A percentile compares a stretch with the other conserved stretches of the same genome.
Conservation (phyloP, 345 rosid species). For the Ricinus communis region DNA sequence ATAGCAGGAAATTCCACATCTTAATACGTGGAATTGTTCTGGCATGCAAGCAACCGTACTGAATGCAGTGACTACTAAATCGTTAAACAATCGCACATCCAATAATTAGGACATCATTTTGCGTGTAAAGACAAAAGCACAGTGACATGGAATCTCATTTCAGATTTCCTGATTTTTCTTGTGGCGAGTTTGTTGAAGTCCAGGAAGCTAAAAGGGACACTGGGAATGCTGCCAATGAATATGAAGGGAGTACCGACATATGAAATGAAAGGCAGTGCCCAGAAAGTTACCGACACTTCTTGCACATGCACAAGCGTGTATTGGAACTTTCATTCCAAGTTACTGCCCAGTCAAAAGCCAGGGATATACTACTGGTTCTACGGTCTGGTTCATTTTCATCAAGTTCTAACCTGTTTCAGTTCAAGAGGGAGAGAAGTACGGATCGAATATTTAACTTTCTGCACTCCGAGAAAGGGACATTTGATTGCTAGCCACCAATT, state of each 20-base stretch:
- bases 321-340: not conserved
- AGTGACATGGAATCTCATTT: not conserved
- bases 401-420: too few relatives aligned
- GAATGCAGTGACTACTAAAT: not conserved
- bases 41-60: too few relatives aligned
- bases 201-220: not conserved
- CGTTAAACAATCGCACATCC: too few relatives aligned
- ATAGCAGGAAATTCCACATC: too few relatives aligned
- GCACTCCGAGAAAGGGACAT: too few relatives aligned
- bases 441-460: too few relatives aligned
- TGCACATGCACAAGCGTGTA: not conserved
- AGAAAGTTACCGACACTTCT: not conserved
- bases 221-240: not conserved
- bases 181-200: too few relatives aligned
- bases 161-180: too few relatives aligned
- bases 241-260: not conserved
- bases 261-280: not conserved
- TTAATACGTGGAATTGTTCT: too few relatives aligned
- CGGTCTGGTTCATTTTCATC: not conserved
- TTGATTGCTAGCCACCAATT: too few relatives aligned
- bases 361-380: not conserved
- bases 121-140: not conserved
- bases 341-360: too few relatives aligned
- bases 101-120: not conserved
- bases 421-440: too few relatives aligned